Conservation (phyloP, 192 early-diverging fungal genomes). For the Linnemannia elongata region DNA sequence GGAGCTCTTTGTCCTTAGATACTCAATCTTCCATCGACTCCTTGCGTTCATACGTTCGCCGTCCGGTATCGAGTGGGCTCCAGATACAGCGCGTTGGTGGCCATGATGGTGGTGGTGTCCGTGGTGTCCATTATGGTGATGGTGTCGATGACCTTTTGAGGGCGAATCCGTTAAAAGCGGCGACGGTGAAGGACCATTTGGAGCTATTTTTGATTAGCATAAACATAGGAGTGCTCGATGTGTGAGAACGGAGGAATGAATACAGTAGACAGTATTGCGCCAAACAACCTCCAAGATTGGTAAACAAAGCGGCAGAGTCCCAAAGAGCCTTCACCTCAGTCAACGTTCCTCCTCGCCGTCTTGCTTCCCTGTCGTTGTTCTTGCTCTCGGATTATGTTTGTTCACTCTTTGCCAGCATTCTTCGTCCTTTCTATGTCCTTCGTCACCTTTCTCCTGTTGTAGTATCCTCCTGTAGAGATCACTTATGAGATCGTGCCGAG, state of each 20-base stretch:
- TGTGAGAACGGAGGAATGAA: background rate
- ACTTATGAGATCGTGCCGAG: background rate
- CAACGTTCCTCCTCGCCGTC: background rate
- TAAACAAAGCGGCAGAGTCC: slow-evolving; percentile 19
- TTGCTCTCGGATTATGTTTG: slow-evolving; percentile 20
- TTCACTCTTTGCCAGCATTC: background rate
- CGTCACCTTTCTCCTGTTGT: background rate
- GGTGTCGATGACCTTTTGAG: background rate
- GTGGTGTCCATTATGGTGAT: background rate
- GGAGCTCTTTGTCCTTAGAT: slow-evolving; percentile 28
- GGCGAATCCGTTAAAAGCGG: background rate
- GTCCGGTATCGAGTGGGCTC: background rate
- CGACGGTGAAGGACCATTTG: slow-evolving; percentile 13
- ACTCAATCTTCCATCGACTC: slow-evolving; percentile 51
- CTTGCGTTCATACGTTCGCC: slow-evolving; percentile 31
- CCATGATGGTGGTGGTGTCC: slow-evolving; percentile 15
- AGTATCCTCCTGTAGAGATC: background rate
- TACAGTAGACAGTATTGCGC: background rate
- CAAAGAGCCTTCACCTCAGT: slow-evolving; percentile 7
- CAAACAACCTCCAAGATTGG: background rate
- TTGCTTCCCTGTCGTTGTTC: background rate
- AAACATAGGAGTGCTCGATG: background rate
- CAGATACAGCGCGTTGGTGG: background rate
- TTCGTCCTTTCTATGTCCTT: background rate
- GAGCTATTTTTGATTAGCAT: background rate